A percentile compares a stretch with the other conserved stretches of the same genome.
Conservation (phyloP, 2,329 filamentous ascomycete species). For the Fusarium sambucinum region DNA sequence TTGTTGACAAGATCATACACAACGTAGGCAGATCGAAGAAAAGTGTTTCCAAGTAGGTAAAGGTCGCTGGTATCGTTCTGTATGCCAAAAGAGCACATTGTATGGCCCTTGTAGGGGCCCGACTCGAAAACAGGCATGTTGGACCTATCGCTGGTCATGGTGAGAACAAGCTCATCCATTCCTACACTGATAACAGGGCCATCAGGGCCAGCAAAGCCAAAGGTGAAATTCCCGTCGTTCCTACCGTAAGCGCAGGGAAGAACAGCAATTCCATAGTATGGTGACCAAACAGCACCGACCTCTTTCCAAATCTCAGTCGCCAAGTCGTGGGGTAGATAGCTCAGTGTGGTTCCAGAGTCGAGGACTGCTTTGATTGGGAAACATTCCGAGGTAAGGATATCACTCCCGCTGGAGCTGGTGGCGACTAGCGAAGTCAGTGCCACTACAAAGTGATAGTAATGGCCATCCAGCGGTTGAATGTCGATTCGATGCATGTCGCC, state of each 20-base stretch:
- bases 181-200: conserved; percentile 64
- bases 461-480: conserved; percentile 59
- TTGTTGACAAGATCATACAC: conserved; percentile 71
- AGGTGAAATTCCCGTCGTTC: conserved; percentile 63
- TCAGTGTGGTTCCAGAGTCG: conserved; percentile 80
- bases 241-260: conserved; percentile 63
- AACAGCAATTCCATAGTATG: conserved; percentile 55
- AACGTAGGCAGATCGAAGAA: conserved; percentile 70
- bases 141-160: conserved; percentile 53
- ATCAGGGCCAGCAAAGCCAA: conserved; percentile 63
- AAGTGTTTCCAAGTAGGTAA: conserved; percentile 68
- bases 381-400: conserved; percentile 57
- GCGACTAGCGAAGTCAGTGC: conserved; percentile 62
- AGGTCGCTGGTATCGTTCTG: conserved; percentile 59
- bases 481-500: conserved; percentile 73
- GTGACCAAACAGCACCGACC: conserved; percentile 63
- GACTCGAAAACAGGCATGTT: conserved; percentile 53
- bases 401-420: conserved; percentile 62
- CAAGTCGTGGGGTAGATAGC: conserved; percentile 74
- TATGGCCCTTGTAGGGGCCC: conserved; percentile 59
- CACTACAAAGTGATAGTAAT: conserved; percentile 62
- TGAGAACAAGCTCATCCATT: conserved; percentile 69
- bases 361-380: conserved; percentile 72
- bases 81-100: conserved; percentile 68
- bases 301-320: conserved; percentile 66